Evolutionary conservation across 805 yeast genomes (phyloP).

Genomic region (Sugiyamaella floridensis): DNA sequence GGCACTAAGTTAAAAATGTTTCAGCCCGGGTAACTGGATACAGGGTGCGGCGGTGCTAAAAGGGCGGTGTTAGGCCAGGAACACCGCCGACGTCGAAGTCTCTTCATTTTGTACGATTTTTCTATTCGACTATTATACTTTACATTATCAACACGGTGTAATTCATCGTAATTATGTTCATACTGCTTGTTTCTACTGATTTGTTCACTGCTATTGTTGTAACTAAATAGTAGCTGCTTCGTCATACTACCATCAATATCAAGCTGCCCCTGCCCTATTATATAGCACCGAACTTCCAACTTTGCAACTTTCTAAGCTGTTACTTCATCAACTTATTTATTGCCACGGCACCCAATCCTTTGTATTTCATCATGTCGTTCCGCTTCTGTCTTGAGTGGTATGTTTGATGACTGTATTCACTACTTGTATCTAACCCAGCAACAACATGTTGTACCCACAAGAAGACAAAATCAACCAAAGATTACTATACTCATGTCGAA

Average conservation of each 20-base stretch:
- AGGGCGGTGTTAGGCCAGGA: neutral
- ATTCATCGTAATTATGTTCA: too few species aligned
- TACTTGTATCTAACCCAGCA: slow-evolving; percentile 38
- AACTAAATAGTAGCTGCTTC: too few species aligned
- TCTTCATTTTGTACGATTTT: too few species aligned
- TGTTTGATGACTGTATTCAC: slow-evolving; percentile 16
- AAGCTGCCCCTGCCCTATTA: too few species aligned
- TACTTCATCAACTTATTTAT: neutral
- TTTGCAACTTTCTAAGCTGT: neutral
- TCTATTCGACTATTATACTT: too few species aligned
- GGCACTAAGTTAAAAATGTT: neutral
- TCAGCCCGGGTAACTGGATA: neutral
- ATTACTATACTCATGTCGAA: slow-evolving; percentile 85
- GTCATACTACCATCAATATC: too few species aligned
- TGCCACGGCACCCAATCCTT: neutral
- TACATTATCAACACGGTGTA: too few species aligned
- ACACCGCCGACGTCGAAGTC: too few species aligned
- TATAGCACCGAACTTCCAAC: too few species aligned
- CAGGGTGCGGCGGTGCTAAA: too few species aligned
- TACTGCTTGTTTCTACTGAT: too few species aligned
- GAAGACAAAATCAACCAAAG: slow-evolving; percentile 79
- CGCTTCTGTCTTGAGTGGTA: slow-evolving; percentile 87
- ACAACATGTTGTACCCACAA: slow-evolving; percentile 95
- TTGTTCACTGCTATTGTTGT: too few species aligned
- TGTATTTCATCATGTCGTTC: slow-evolving; percentile 68